Conservation (phyloP, 1,139 yeast species). For the Yamadazyma buinensis region DNA sequence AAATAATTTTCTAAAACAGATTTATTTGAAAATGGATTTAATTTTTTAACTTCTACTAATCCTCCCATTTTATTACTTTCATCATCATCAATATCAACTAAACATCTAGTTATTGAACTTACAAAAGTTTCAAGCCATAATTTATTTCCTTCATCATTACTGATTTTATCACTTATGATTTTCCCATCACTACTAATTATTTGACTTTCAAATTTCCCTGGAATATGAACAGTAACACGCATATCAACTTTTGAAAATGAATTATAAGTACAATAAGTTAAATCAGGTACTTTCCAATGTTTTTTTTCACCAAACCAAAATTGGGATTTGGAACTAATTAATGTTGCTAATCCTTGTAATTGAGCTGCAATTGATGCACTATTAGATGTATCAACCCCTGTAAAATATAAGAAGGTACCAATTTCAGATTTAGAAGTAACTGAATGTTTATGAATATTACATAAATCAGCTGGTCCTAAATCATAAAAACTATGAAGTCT, state of each 20-base stretch:
- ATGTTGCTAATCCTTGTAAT: conserved; percentile 70
- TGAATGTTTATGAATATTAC: conserved; percentile 58
- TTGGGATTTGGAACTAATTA: conserved; percentile 54
- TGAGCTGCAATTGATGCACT: conserved; percentile 67
- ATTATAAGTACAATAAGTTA: conserved; percentile 44
- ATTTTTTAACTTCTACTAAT: conserved; percentile 44
- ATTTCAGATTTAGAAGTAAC: conserved; percentile 40
- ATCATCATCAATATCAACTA: conserved; percentile 67
- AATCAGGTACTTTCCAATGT: conserved; percentile 72
- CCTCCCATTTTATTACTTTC: conserved; percentile 51
- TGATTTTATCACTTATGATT: conserved; percentile 34
- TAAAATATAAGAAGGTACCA: conserved; percentile 53
- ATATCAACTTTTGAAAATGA: conserved; percentile 67
- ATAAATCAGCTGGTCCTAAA: conserved; percentile 89
- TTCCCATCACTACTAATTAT: conserved; percentile 49
- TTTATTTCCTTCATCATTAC: conserved; percentile 32
- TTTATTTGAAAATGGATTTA: conserved; percentile 54
- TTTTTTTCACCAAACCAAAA: conserved; percentile 64
- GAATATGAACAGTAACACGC: conserved; percentile 65
- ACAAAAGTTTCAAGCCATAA: conserved; percentile 70
- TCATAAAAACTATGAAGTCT: conserved; percentile 45
- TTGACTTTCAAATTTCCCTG: conserved; percentile 51
- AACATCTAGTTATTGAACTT: conserved; percentile 60
- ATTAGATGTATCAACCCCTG: conserved; percentile 56
- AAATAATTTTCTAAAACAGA: conserved; percentile 55